Evolutionary conservation across 257 asterid species (phyloP).

Genomic region (Gentiana dahurica): DNA sequence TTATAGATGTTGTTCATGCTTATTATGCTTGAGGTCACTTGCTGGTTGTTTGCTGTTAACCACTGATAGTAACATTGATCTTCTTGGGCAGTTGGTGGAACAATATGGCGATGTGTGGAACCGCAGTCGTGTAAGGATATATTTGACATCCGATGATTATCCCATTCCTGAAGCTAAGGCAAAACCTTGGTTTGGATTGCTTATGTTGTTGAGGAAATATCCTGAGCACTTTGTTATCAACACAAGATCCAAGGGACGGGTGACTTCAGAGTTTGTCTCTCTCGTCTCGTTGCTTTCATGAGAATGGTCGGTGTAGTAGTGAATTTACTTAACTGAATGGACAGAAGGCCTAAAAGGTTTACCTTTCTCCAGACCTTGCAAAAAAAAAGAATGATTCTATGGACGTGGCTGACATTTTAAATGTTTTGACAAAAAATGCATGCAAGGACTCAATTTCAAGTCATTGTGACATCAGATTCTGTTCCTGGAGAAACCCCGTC

Average conservation of each 20-base stretch:
- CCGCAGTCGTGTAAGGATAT: constrained; percentile 79
- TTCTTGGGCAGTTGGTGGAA: constrained; percentile 57
- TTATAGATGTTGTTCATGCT: background rate
- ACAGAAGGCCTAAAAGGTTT: too few species aligned
- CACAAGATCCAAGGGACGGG: constrained; percentile 76
- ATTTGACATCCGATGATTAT: constrained; percentile 68
- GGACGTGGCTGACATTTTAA: background rate
- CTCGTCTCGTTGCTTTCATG: constrained; percentile 76
- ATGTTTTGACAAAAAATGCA: background rate
- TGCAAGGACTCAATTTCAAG: background rate
- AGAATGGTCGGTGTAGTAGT: constrained; percentile 1
- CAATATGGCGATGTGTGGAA: constrained; percentile 70
- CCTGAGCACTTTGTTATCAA: constrained; percentile 94
- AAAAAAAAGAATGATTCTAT: background rate
- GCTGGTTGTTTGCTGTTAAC: too few species aligned
- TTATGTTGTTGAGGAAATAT: constrained; percentile 66
- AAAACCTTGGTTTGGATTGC: constrained; percentile 93
- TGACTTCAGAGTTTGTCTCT: constrained; percentile 67
- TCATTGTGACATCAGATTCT: background rate
- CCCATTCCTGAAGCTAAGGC: constrained; percentile 53
- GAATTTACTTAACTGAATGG: too few species aligned
- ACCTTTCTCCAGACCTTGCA: background rate
- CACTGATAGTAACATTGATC: background rate
- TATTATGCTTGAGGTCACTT: too few species aligned
- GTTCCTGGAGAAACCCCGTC: background rate